Evolutionary conservation across 306 rosid genomes (phyloP).

Genomic region (Dalbergia cochinchinensis): DNA sequence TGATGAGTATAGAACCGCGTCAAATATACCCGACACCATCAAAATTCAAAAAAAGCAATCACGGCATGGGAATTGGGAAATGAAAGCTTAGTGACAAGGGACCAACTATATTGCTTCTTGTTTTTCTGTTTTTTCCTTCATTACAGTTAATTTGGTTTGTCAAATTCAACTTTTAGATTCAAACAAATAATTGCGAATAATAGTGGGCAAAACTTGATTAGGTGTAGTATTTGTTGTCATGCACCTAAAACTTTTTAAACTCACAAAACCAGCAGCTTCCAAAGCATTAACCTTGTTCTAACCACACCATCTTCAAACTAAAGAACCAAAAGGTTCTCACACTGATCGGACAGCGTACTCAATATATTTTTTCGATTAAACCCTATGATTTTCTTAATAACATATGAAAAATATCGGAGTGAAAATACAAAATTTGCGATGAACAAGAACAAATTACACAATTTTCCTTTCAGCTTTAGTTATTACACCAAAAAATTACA

Average conservation of each 20-base stretch:
- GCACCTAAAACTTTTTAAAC: background rate
- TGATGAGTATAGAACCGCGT: constrained; percentile 28
- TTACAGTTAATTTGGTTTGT: background rate
- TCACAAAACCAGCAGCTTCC: constrained; percentile 2
- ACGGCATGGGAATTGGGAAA: background rate
- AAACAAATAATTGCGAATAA: constrained; percentile 36
- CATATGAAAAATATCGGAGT: background rate
- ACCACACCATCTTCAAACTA: background rate
- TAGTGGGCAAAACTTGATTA: background rate
- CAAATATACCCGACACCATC: constrained; percentile 20
- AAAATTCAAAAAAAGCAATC: constrained; percentile 13
- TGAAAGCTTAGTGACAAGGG: constrained; percentile 19
- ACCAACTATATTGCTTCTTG: constrained; percentile 31
- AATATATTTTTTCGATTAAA: background rate
- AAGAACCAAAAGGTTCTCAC: background rate
- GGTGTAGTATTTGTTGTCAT: background rate
- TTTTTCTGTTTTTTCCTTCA: background rate
- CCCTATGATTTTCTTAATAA: background rate
- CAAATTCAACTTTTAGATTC: constrained; percentile 3
- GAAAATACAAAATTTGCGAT: background rate
- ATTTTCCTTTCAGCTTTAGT: background rate
- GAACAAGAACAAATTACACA: background rate
- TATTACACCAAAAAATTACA: background rate
- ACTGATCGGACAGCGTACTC: background rate
- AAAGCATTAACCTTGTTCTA: background rate